Conservation (phyloP, 768 basidiomycete genomes). For the Boletus patriciae region DNA sequence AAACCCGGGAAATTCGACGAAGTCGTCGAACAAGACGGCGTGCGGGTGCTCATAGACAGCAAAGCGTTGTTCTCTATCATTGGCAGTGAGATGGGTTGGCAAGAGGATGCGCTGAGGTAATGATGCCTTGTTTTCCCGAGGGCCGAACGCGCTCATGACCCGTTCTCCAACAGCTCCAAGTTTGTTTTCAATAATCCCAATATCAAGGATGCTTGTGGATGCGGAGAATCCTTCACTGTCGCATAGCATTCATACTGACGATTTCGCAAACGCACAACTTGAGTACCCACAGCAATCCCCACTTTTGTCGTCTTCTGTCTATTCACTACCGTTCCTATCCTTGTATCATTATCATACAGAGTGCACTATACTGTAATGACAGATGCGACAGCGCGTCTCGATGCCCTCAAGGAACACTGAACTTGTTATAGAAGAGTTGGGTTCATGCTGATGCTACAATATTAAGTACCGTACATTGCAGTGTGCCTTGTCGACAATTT, state of each 20-base stretch:
- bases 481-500: slow-evolving; percentile 4
- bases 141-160: slow-evolving; percentile 4
- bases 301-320: background rate
- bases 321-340: slow-evolving; percentile 3
- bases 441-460: slow-evolving; percentile 11
- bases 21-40: slow-evolving; percentile 93
- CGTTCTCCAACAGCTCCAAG: slow-evolving; percentile 54
- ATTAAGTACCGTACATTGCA: slow-evolving; percentile 17
- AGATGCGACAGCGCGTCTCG: background rate
- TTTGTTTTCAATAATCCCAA: slow-evolving; percentile 90
- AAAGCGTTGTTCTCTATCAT: slow-evolving; percentile 98
- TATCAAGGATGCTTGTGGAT: slow-evolving; percentile 92
- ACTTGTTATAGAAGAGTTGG: slow-evolving; percentile 11
- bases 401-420: slow-evolving; percentile 1
- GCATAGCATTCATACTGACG: slow-evolving; percentile 16
- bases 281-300: slow-evolving; percentile 12
- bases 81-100: slow-evolving; percentile 99
- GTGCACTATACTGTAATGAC: slow-evolving; percentile 10
- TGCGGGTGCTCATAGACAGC: slow-evolving; percentile 90
- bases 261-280: slow-evolving; percentile 5
- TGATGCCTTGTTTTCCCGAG: background rate
- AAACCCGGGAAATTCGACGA: slow-evolving; percentile 91
- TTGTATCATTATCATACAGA: slow-evolving; percentile 33
- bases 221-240: slow-evolving; percentile 89
- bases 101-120: slow-evolving; percentile 86